Evolutionary conservation across 169 alveolate species (phyloP).

Genomic region (Theileria equi): DNA sequence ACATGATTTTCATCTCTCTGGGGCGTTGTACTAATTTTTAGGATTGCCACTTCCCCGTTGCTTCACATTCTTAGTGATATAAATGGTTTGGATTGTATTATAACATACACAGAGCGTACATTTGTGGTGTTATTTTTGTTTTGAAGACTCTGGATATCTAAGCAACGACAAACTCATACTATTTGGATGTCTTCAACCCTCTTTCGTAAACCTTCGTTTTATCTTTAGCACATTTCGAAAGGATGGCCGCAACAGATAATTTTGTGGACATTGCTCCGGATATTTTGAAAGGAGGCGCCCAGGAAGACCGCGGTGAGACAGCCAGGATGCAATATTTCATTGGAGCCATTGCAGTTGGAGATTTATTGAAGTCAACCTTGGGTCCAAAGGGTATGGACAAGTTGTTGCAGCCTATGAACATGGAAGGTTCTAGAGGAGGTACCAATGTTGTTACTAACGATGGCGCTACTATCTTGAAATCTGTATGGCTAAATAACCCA

Average conservation of each 20-base stretch:
- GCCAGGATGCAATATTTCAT: constrained; percentile 94
- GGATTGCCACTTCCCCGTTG: no score
- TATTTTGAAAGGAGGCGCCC: constrained; percentile 91
- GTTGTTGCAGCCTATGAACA: constrained; percentile 89
- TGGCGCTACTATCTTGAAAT: constrained; percentile 98
- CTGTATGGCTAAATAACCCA: constrained; percentile 98
- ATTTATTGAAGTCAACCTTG: constrained; percentile 95
- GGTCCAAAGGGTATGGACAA: constrained; percentile 99
- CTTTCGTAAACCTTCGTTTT: no score
- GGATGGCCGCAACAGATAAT: constrained; percentile 34
- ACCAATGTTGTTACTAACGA: constrained; percentile 96
- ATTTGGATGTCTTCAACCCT: no score
- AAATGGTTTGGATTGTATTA: no score
- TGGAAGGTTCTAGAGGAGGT: constrained; percentile 83
- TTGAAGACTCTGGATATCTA: no score
- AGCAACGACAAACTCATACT: no score
- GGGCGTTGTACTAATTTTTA: no score
- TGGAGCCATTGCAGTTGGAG: constrained; percentile 99
- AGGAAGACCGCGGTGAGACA: constrained; percentile 92
- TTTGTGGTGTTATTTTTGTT: no score
- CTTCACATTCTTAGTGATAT: no score
- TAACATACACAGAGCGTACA: no score
- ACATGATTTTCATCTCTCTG: no score
- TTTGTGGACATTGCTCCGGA: constrained; percentile 86
- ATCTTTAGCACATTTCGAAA: no score